A percentile compares a stretch with the other conserved stretches of the same genome.
phyloP scores from a whole-genome alignment of 2,329 filamentous ascomycete species.

The Didymella glomerata region DNA sequence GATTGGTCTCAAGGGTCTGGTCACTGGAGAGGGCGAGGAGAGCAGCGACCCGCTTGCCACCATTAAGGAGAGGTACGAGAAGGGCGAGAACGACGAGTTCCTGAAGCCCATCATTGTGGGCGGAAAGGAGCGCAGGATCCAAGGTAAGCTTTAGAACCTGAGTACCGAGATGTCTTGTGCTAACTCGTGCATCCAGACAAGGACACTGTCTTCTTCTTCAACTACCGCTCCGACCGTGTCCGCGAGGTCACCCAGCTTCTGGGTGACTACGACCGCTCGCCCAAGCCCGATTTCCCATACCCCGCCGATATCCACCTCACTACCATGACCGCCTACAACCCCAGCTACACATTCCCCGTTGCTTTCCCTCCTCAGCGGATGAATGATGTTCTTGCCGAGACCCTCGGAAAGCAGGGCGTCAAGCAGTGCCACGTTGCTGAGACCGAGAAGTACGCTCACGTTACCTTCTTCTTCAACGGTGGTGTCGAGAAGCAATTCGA shows the following conservation, averaged over 20 bases:
- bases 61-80: slow-evolving; percentile 86
- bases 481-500: slow-evolving; percentile 96
- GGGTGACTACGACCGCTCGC: slow-evolving; percentile 90
- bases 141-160: slow-evolving; percentile 64
- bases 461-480: slow-evolving; percentile 99
- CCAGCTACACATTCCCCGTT: slow-evolving; percentile 88
- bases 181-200: slow-evolving; percentile 66
- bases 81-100: slow-evolving; percentile 95
- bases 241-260: slow-evolving; percentile 95
- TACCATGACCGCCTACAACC: slow-evolving; percentile 99
- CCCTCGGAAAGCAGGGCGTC: slow-evolving; percentile 85
- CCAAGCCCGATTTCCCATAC: slow-evolving; percentile 89
- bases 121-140: slow-evolving; percentile 83
- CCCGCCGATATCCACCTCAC: slow-evolving; percentile 87
- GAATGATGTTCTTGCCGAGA: slow-evolving; percentile 98
- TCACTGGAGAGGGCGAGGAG: slow-evolving; percentile 86
- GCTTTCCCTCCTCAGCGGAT: slow-evolving; percentile 95
- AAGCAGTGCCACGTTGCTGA: slow-evolving; percentile 97
- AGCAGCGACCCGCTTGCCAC: slow-evolving; percentile 85
- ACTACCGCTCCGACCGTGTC: slow-evolving; percentile 98
- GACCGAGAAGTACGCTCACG: slow-evolving; percentile 99
- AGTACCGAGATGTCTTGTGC: slow-evolving; percentile 41
- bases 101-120: slow-evolving; percentile 96
- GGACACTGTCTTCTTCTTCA: slow-evolving; percentile 99
- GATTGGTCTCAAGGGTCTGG: slow-evolving; percentile 84